Base-by-base conservation (phyloP, 2,329 filamentous ascomycete genomes). In the Pseudocercospora vitis region DNA sequence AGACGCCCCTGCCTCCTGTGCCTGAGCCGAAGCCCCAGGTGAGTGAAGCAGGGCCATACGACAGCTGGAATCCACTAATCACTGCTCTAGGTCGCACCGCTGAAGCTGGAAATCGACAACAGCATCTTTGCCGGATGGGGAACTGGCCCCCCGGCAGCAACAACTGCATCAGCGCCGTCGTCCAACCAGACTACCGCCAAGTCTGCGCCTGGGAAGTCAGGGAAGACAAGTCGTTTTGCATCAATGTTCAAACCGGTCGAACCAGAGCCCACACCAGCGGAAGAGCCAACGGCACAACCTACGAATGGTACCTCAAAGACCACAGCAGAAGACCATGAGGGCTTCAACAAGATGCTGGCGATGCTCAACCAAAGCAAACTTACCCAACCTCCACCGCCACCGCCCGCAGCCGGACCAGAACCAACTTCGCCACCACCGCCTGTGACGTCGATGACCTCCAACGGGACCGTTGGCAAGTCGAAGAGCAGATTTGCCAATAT, bases 171-270 rank as follows among this genome's bases (percentile, higher is more conserved):
- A 16, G 44, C 35, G 16, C 26, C n/a, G n/a, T n/a, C n/a, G n/a
- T n/a, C n/a, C n/a, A n/a, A n/a, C 53, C 8, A 52, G 45, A 21
- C 42, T 48, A 26, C 18, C 49, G 5, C 46, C 67, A 1, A n/a
- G n/a, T n/a, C n/a, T n/a, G n/a, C n/a, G n/a, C n/a, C n/a, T n/a
- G 71, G 78, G 9, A 88, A 88, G 68, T 45, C 42, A 8, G 69
- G 80, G 21, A 91, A 92, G 66, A 82, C 88, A 4, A 96, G 91
- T 9, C 81, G 90, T 50, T 96, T 96, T 68, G 91, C 90, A 47
- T 89, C 87, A 2, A 88, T 96, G 68, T 78, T 78, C 58, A 72
- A 74, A 47, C 53, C 63, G 19, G 45, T 55, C 9, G 58, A 59
- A 19, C 44, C 50, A 7, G 58, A 58, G n/a, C 56, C 61, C 9